Conservation (phyloP, 2,329 filamentous ascomycete species). For the Nannizzia gypsea region DNA sequence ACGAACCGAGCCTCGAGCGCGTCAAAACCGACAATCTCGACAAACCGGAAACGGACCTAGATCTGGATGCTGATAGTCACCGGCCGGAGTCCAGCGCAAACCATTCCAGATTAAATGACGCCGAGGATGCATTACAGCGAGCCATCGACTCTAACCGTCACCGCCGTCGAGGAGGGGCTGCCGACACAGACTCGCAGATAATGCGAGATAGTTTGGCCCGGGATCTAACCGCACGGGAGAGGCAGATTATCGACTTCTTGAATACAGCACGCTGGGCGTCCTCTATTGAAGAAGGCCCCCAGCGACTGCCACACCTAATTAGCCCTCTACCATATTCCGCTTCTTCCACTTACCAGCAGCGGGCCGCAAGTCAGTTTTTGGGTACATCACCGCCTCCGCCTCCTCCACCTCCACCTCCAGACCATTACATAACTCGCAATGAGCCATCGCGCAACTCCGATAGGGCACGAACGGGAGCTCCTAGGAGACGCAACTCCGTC, state of each 20-base stretch:
- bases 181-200: constrained; percentile 18
- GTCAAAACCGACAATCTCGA: constrained; percentile 23
- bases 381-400: constrained; percentile 24
- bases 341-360: constrained; percentile 16
- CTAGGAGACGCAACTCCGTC: constrained; percentile 31
- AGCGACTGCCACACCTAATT: constrained; percentile 21
- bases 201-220: constrained; percentile 28
- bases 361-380: constrained; percentile 17
- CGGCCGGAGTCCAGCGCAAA: not conserved
- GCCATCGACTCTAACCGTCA: not conserved
- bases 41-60: constrained; percentile 17
- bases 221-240: constrained; percentile 32
- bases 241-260: constrained; percentile 34
- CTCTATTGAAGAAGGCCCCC: constrained; percentile 13
- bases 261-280: constrained; percentile 32
- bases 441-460: constrained; percentile 22
- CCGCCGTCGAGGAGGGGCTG: constrained; percentile 11
- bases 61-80: constrained; percentile 6
- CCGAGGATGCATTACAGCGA: not conserved
- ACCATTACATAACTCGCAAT: constrained; percentile 20
- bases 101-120: not conserved
- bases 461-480: constrained; percentile 19
- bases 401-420: constrained; percentile 20
- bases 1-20: constrained; percentile 25
- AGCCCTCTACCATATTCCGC: constrained; percentile 20